A percentile compares a stretch with the other conserved stretches of the same genome.
These are phyloP conservation scores for Pyrrhoderma noxium DNA, from an alignment of 1,284 basidiomycete genomes.

Conservation along the genomic window DNA sequence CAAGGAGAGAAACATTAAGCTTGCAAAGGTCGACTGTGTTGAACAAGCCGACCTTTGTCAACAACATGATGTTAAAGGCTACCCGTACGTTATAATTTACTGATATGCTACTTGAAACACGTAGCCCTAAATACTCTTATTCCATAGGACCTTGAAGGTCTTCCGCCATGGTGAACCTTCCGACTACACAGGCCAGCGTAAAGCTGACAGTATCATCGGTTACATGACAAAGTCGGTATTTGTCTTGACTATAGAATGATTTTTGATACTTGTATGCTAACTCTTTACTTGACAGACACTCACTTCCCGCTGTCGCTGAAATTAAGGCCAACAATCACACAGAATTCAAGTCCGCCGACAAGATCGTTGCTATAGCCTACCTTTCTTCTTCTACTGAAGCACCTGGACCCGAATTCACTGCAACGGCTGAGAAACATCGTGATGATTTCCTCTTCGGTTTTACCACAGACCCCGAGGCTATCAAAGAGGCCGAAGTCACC, in stretches of 20 bases:
- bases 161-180: slow-evolving; percentile 79
- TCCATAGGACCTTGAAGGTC: slow-evolving; percentile 72
- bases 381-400: slow-evolving; percentile 60
- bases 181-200: slow-evolving; percentile 85
- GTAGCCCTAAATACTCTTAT: slow-evolving; percentile 7
- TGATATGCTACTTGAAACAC: neutral
- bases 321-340: slow-evolving; percentile 72
- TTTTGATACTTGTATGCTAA: neutral
- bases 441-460: slow-evolving; percentile 93
- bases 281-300: slow-evolving; percentile 55
- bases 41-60: slow-evolving; percentile 84
- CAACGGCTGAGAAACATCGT: slow-evolving; percentile 79
- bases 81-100: slow-evolving; percentile 61
- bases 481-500: slow-evolving; percentile 64
- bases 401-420: slow-evolving; percentile 67
- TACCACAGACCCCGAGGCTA: slow-evolving; percentile 63
- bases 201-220: slow-evolving; percentile 93
- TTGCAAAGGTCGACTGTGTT: slow-evolving; percentile 96
- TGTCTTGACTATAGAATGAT: neutral
- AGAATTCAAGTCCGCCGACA: slow-evolving; percentile 87
- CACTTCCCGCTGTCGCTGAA: slow-evolving; percentile 87
- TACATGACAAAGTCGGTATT: slow-evolving; percentile 96
- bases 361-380: slow-evolving; percentile 87
- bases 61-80: slow-evolving; percentile 79
- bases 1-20: slow-evolving; percentile 83